These are phyloP conservation scores for Magnaporthiopsis poae DNA, from an alignment of 2,329 filamentous ascomycete genomes.

Conservation along the genomic window DNA sequence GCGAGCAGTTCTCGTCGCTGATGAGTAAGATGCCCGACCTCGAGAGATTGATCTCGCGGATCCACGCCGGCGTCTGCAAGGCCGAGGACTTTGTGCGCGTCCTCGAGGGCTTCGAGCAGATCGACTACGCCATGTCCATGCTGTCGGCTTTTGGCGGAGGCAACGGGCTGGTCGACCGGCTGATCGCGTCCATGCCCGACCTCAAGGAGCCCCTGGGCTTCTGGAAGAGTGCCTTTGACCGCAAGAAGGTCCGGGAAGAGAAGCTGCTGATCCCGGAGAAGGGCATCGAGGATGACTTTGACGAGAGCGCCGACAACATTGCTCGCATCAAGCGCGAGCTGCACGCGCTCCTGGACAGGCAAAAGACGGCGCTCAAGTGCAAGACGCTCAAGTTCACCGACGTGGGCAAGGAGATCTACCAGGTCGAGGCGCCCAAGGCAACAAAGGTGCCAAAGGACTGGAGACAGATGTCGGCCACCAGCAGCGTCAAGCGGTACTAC, in stretches of 20 bases:
- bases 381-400: constrained; percentile 67
- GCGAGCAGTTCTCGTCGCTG: constrained; percentile 79
- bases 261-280: constrained; percentile 76
- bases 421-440: constrained; percentile 78
- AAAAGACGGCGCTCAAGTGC: constrained; percentile 64
- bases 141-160: constrained; percentile 65
- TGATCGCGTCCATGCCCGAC: constrained; percentile 79
- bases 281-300: constrained; percentile 86
- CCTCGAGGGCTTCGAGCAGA: constrained; percentile 92
- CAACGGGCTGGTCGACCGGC: constrained; percentile 71
- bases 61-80: constrained; percentile 84
- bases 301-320: constrained; percentile 68
- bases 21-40: constrained; percentile 88
- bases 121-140: constrained; percentile 83
- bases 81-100: constrained; percentile 88
- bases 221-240: constrained; percentile 90
- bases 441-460: constrained; percentile 79
- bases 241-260: constrained; percentile 64
- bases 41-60: constrained; percentile 83
- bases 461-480: constrained; percentile 93
- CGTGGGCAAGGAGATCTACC: constrained; percentile 93
- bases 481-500: constrained; percentile 86
- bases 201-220: constrained; percentile 63
- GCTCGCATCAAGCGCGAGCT: constrained; percentile 66
- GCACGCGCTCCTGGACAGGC: constrained; percentile 58